Evolutionary conservation across 305 asterid genomes (phyloP).

Genomic region (Fraxinus baroniana): DNA sequence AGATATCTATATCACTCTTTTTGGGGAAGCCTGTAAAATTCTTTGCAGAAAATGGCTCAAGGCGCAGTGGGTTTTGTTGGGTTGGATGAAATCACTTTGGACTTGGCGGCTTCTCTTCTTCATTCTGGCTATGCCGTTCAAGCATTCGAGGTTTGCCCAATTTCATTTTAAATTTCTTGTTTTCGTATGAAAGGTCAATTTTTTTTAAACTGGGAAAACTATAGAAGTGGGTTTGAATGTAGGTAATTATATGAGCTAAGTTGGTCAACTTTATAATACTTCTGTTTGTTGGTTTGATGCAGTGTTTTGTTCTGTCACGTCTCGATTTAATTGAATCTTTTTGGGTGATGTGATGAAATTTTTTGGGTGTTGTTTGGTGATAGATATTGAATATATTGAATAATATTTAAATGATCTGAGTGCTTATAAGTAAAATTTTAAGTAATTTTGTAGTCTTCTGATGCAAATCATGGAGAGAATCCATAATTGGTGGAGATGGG

Average conservation of each 20-base stretch:
- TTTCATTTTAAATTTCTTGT: not conserved
- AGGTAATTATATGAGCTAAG: not conserved
- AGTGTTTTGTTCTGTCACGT: not conserved
- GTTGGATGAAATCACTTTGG: constrained; percentile 69
- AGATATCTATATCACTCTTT: not conserved
- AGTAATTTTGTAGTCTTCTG: not conserved
- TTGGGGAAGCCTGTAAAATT: not conserved
- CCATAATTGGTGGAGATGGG: not conserved
- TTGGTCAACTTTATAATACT: not conserved
- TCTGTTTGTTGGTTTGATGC: not conserved
- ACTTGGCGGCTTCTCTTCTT: constrained; percentile 67
- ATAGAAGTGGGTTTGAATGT: not conserved
- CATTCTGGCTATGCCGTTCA: constrained; percentile 59
- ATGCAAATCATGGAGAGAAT: not conserved
- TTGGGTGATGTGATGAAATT: not conserved
- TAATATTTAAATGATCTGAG: not conserved
- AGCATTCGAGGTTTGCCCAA: constrained; percentile 64
- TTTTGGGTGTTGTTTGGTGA: not conserved
- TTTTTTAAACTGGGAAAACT: not conserved
- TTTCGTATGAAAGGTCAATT: not conserved
- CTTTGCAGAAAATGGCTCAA: constrained; percentile 44
- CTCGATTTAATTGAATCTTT: not conserved
- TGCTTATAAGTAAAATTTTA: not conserved
- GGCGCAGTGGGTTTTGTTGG: constrained; percentile 72
- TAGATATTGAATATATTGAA: not conserved